These are phyloP conservation scores for Infundibulicybe gibba DNA, from an alignment of 768 basidiomycete genomes.

Conservation along the genomic window DNA sequence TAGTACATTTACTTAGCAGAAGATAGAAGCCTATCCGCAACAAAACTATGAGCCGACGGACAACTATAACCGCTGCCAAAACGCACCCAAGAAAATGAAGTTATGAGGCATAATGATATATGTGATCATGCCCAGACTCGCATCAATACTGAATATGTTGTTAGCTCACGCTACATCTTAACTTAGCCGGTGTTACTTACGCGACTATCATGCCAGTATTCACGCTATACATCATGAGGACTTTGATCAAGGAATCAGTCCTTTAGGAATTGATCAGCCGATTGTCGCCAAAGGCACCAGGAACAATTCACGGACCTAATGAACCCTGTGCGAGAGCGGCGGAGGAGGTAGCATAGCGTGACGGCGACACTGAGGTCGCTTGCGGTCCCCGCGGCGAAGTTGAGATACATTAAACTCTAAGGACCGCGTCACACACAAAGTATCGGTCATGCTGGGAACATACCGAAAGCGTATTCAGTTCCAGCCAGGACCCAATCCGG, in stretches of 20 bases:
- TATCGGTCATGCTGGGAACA: slow-evolving; percentile 5
- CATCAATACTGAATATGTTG: slow-evolving; percentile 35
- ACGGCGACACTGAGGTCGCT: slow-evolving; percentile 50
- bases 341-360: slow-evolving; percentile 45
- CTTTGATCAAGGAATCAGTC: slow-evolving; percentile 45
- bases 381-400: slow-evolving; percentile 45
- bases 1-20: slow-evolving; percentile 44
- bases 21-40: slow-evolving; percentile 39
- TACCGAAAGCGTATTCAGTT: slow-evolving; percentile 36
- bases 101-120: slow-evolving; percentile 52
- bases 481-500: slow-evolving; percentile 26
- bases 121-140: slow-evolving; percentile 39
- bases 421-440: no score
- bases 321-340: slow-evolving; percentile 49
- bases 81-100: slow-evolving; percentile 46
- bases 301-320: slow-evolving; percentile 25
- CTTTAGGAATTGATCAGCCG: slow-evolving; percentile 19
- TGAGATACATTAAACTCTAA: slow-evolving; percentile 48
- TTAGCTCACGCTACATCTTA: neutral
- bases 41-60: neutral
- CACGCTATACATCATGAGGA: slow-evolving; percentile 47
- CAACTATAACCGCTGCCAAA: neutral
- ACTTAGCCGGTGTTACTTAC: slow-evolving; percentile 23
- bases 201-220: slow-evolving; percentile 49
- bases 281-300: neutral